Base-by-base conservation (phyloP, 139 green algal genomes). In the Chlamydomonas asymmetrica region DNA sequence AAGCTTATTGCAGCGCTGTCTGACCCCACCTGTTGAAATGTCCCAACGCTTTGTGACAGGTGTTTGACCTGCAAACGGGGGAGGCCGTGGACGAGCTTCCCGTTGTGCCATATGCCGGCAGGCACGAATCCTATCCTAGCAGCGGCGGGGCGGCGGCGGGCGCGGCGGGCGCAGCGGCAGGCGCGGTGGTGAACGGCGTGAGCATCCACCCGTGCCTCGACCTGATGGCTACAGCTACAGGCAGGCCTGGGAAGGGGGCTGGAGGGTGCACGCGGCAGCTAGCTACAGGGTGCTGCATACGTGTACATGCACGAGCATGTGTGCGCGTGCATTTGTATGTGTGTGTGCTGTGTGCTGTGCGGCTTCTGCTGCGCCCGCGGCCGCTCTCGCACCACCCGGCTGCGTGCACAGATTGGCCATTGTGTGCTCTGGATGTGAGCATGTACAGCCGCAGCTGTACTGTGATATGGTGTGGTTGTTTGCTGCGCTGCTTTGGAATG, bases 111-210 rank as follows among this genome's bases (percentile, higher is more conserved):
- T n/a, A n/a, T n/a, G n/a, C n/a, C n/a, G n/a, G n/a, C n/a, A n/a
- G n/a, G n/a, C n/a, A n/a, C n/a, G n/a, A n/a, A n/a, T n/a, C n/a
- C n/a, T n/a, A n/a, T n/a, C n/a, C n/a, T n/a, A n/a, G n/a, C n/a
- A n/a, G n/a, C n/a, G n/a, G n/a, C n/a, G n/a, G n/a, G n/a, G n/a
- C n/a, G n/a, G n/a, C n/a, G n/a, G n/a, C n/a, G n/a, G n/a, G n/a
- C n/a, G n/a, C n/a, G n/a, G n/a, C n/a, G n/a, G n/a, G n/a, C n/a
- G n/a, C n/a, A n/a, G n/a, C n/a, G 5, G 88, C 86, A 9, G 40
- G 41, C 3, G 94, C 97, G 81, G 93, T 87, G 18, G 76, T 98
- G 38, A 97, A 94, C 74, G 92, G 91, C 60, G 83, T 87, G n/a
- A 13, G 75, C 7, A 94, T 97, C 69, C 92, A 97, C 74, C 91